These are phyloP conservation scores for Aegilops sharonensis DNA, from an alignment of 176 grass and related monocot genomes.

Conservation along the genomic window DNA sequence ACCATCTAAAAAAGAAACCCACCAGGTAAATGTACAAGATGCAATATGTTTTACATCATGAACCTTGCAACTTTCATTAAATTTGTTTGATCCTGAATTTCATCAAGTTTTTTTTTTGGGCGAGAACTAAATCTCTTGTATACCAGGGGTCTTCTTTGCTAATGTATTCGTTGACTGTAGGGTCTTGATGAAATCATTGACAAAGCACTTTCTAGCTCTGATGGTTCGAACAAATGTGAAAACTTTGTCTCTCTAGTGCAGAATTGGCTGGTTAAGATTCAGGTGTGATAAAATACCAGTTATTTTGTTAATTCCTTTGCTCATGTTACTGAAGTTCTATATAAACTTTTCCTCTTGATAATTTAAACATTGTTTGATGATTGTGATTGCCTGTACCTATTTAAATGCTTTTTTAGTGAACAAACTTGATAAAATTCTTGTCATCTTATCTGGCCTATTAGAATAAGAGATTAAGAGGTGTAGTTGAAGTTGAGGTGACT, in stretches of 20 bases:
- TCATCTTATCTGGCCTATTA: not conserved
- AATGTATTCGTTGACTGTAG: slow-evolving; percentile 31
- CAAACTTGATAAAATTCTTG: not conserved
- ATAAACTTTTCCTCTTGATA: not conserved
- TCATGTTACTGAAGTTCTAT: not conserved
- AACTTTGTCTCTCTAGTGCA: slow-evolving; percentile 72
- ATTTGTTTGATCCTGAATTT: not conserved
- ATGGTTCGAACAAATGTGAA: slow-evolving; percentile 69
- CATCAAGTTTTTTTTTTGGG: not conserved
- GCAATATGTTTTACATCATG: not conserved
- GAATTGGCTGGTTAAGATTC: slow-evolving; percentile 69
- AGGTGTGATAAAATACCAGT: slow-evolving; percentile 44
- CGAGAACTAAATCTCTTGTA: not conserved
- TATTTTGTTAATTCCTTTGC: not conserved
- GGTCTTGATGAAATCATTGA: slow-evolving; percentile 72
- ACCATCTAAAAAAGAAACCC: not conserved
- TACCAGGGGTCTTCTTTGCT: slow-evolving; percentile 14
- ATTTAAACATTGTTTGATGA: not conserved
- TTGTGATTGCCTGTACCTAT: not conserved
- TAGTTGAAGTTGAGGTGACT: not conserved
- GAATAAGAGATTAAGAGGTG: not conserved
- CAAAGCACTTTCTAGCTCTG: slow-evolving; percentile 56
- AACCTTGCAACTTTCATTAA: not conserved
- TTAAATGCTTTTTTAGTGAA: slow-evolving; percentile 6
- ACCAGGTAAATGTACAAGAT: not conserved